Evolutionary conservation across 2,329 filamentous ascomycete genomes (phyloP), one percentile per base, ranked within the genome.

Genomic region (Teratosphaeria nubilosa): DNA sequence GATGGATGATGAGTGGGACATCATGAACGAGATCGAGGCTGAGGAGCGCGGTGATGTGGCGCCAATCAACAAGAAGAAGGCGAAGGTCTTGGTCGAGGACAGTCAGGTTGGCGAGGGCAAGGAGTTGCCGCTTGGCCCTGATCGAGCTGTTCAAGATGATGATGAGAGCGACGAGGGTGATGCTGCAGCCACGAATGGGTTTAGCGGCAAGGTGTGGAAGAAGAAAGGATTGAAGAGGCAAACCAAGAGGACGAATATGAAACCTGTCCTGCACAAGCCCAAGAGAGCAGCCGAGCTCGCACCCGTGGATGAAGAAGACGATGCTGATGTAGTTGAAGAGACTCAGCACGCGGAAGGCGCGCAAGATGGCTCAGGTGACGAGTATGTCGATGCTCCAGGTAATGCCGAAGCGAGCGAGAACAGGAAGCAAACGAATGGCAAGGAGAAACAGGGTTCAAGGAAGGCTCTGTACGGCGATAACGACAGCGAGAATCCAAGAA

Each of bases 201-300:
- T 7, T 30, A 7, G 27, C 27, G 27, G 27, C 27, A 82, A 79
- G 56, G 73, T 82, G 1, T 92, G 82, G 77, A 92, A 91, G 78
- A 94, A 94, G 80, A 89, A 88, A 76, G 88, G 88, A 0, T 82
- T 88, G 70, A 94, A 94, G 77, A 80, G 89, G 60, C 90, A 88
- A 57, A 92, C 89, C 2, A 79, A 85, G 61, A 77, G 80, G 53
- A 79, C 82, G 57, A 90, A 85, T 60, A 88, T 71, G 67, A 64
- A 64, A 62, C 70, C 70, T 10, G 67, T 70, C 10, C 24, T 68
- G 25, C 68, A 70, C 55, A 69, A 67, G 51, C 54, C 70, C 14
- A 60, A 63, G 58, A 71, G 70, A 57, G 67, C 63, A 20, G 60
- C 60, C 5, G 65, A 65, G 14, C 50, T 64, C 25, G 56, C 59